Percentiles rank a stretch among this genome's conserved stretches.
phyloP scores from a whole-genome alignment of 2,329 filamentous ascomycete genomes.

The Fusarium mangiferae region DNA sequence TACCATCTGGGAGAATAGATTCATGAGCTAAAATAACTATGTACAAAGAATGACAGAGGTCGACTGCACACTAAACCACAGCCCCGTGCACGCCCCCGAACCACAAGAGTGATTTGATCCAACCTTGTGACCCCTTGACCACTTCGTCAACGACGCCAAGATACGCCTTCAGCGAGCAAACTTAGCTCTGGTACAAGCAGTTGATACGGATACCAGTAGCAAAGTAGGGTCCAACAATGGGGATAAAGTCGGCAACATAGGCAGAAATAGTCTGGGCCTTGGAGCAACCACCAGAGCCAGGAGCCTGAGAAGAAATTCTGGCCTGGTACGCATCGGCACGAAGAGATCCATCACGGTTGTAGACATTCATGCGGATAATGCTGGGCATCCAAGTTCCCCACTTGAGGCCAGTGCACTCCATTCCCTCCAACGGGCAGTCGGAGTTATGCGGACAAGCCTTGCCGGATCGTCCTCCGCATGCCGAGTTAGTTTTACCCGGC shows the following conservation, averaged over 20 bases:
- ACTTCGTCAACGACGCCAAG: background rate
- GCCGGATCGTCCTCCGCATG: background rate
- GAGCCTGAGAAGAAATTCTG: background rate
- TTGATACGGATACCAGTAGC: conserved; percentile 1
- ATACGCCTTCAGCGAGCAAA: background rate
- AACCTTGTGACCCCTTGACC: background rate
- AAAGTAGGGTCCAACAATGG: background rate
- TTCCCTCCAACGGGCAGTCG: conserved; percentile 3
- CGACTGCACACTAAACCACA: background rate
- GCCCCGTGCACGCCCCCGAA: accelerated
- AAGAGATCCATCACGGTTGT: background rate
- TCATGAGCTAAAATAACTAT: background rate
- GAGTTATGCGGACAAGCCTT: background rate
- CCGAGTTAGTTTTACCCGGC: background rate
- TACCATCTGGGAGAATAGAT: background rate
- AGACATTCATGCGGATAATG: conserved; percentile 6
- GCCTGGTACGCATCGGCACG: conserved; percentile 2
- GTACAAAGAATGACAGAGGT: background rate
- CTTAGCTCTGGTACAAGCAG: conserved; percentile 48
- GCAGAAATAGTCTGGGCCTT: background rate
- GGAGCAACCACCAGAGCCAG: background rate
- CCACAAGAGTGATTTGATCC: accelerated
- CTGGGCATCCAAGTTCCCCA: conserved; percentile 15
- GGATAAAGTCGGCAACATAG: background rate
- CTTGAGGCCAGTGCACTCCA: background rate